phyloP scores from a whole-genome alignment of 2,329 filamentous ascomycete genomes.

The Aspergillus candidus region DNA sequence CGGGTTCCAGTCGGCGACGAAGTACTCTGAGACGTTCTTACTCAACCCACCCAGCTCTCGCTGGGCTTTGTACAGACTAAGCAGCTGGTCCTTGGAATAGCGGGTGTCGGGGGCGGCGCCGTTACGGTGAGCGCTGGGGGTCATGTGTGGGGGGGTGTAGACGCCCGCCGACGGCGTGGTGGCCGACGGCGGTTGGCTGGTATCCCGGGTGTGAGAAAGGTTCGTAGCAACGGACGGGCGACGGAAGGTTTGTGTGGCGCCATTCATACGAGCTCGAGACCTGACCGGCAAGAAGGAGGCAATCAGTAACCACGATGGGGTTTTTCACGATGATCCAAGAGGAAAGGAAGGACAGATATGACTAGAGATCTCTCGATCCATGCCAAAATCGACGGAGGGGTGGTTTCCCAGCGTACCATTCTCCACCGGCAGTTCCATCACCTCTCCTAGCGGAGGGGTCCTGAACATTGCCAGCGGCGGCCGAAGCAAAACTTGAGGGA shows the following conservation, averaged over 20 bases:
- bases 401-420: conserved; percentile 55
- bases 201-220: conserved; percentile 42
- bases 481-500: conserved; percentile 77
- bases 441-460: conserved; percentile 55
- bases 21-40: conserved; percentile 61
- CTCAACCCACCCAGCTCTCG: conserved; percentile 49
- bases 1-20: conserved; percentile 73
- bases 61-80: conserved; percentile 63
- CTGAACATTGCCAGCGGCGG: conserved; percentile 67
- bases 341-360: neutral
- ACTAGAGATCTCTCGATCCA: no score
- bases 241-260: conserved; percentile 62
- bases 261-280: conserved; percentile 57
- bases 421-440: conserved; percentile 57
- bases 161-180: conserved; percentile 39
- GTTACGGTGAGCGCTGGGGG: conserved; percentile 45
- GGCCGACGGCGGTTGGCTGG: conserved; percentile 34
- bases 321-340: no score
- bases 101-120: conserved; percentile 52
- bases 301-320: neutral
- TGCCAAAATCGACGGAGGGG: no score
- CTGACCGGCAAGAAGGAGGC: conserved; percentile 29
- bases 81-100: conserved; percentile 73
- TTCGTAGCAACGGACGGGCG: conserved; percentile 56
- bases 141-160: conserved; percentile 59